A percentile compares a stretch with the other conserved stretches of the same genome.
Evolutionary conservation across 306 rosid species (phyloP).

Genomic region (Quercus berberidifolia): DNA sequence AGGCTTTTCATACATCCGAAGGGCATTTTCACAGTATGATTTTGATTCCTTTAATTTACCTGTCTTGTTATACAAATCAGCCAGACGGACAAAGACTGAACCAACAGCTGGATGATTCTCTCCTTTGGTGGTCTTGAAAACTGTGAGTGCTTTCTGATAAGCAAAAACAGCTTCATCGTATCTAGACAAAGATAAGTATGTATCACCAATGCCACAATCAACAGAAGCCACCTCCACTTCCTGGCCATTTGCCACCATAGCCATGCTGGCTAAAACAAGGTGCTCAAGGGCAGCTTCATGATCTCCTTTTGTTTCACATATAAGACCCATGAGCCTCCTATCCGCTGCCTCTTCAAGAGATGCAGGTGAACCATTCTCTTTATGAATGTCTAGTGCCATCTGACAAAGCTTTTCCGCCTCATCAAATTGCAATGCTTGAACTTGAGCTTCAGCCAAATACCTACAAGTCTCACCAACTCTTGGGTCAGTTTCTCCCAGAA

Average conservation of each 20-base stretch:
- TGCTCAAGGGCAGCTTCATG: slow-evolving; percentile 93
- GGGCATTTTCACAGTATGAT: slow-evolving; percentile 79
- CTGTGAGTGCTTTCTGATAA: slow-evolving; percentile 78
- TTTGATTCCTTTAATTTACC: slow-evolving; percentile 80
- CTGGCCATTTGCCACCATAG: slow-evolving; percentile 86
- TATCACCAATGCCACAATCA: slow-evolving; percentile 90
- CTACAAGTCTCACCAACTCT: slow-evolving; percentile 88
- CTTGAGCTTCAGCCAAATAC: slow-evolving; percentile 91
- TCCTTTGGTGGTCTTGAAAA: slow-evolving; percentile 78
- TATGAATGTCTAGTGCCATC: slow-evolving; percentile 82
- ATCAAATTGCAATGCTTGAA: slow-evolving; percentile 78
- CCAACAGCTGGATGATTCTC: slow-evolving; percentile 91
- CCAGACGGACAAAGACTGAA: slow-evolving; percentile 70
- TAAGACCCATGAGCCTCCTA: slow-evolving; percentile 93
- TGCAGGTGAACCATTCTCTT: slow-evolving; percentile 54
- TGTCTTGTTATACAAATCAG: slow-evolving; percentile 73
- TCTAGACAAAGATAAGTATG: slow-evolving; percentile 72
- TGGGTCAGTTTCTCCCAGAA: slow-evolving; percentile 77
- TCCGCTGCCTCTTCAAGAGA: slow-evolving; percentile 92
- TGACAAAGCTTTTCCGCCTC: slow-evolving; percentile 85
- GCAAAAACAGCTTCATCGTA: slow-evolving; percentile 81
- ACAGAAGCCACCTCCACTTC: slow-evolving; percentile 83
- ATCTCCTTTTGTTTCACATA: slow-evolving; percentile 84
- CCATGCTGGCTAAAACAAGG: slow-evolving; percentile 83
- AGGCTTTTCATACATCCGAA: slow-evolving; percentile 81